Evolutionary conservation across 2,329 filamentous ascomycete species (phyloP), one percentile per base, ranked within the genome.

Genomic region (Botrytis cinerea): DNA sequence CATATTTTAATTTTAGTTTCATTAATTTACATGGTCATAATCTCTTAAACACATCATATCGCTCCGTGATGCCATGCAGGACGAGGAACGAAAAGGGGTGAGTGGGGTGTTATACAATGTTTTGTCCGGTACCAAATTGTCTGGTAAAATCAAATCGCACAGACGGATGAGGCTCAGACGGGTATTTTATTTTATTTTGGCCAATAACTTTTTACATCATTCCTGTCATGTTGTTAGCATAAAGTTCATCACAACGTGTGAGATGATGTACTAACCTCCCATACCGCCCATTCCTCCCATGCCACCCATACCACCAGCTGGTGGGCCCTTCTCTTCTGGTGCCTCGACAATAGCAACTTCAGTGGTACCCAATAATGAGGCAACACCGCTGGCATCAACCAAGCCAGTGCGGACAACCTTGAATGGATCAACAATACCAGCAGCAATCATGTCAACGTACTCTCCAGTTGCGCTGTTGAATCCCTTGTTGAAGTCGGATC

Each of bases 331-430:
- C 92, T 98, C 98, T 84, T 98, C 95, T 84, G 98, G 95, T 71
- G 95, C 96, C 83, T 99, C 96, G 70, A 98, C 95, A 77, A 99
- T 97, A 78, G 96, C 95, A 73, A 98, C 96, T 87, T 99, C 96
- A 75, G 96, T 99, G 78, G 96, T 99, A 82, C 96, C 96, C 75
- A 99, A 92, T 75, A 99, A 90, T 71, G 95, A 98, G 71, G 96
- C 96, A 80, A 99, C 96, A 85, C 96, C 96, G 82, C 92, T 95
- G 79, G 96, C 96, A 81, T 99, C 96, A 81, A 95, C 89, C 74
- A 99, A 91, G 81, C 94, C 95, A 76, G 96, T 99, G 81, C 96
- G 94, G 82, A 99, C 96, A 79, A 99, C 96, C 93, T 99, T 99
- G 89, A 99, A 93, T 77, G 96, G 96, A 84, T 99, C 96, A 75